These are phyloP conservation scores for Phytophthora tentaculata DNA, from an alignment of 352 stramenopile species.

Conservation along the genomic window DNA sequence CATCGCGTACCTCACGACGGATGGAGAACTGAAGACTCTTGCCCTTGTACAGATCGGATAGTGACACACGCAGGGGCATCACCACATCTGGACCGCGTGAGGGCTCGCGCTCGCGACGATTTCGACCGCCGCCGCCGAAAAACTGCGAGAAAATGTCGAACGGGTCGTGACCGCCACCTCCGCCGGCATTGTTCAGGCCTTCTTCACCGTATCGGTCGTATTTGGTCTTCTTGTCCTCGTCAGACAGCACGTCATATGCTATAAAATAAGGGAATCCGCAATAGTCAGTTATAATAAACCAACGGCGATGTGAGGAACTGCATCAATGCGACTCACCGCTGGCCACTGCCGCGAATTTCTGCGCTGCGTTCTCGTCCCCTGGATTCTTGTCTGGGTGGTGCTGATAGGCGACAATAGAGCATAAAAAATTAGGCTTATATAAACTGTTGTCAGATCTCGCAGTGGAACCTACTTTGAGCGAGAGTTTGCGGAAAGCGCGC, in stretches of 20 bases:
- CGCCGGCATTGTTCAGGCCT: constrained; percentile 64
- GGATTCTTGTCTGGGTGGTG: constrained; percentile 92
- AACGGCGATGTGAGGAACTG: constrained; percentile 6
- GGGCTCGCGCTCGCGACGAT: constrained; percentile 56
- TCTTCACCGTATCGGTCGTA: constrained; percentile 94
- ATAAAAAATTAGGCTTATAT: not conserved
- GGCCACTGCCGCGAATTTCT: constrained; percentile 90
- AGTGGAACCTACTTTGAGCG: constrained; percentile 69
- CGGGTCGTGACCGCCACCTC: constrained; percentile 66
- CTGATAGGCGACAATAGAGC: constrained; percentile 28
- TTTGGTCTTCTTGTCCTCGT: constrained; percentile 87
- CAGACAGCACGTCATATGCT: constrained; percentile 93
- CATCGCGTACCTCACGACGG: constrained; percentile 63
- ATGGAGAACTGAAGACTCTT: constrained; percentile 95
- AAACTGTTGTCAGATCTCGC: too few relatives aligned
- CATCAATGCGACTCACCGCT: constrained; percentile 44
- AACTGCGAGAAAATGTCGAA: constrained; percentile 87
- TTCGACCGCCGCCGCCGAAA: constrained; percentile 58
- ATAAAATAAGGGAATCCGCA: too few relatives aligned
- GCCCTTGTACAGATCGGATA: constrained; percentile 97
- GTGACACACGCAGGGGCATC: constrained; percentile 93
- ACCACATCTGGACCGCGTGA: constrained; percentile 71
- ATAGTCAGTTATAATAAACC: too few relatives aligned
- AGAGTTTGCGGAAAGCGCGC: constrained; percentile 88
- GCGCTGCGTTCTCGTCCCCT: constrained; percentile 77